These are phyloP conservation scores for Tilletia setariae DNA, from an alignment of 1,284 basidiomycete genomes.

Conservation along the genomic window DNA sequence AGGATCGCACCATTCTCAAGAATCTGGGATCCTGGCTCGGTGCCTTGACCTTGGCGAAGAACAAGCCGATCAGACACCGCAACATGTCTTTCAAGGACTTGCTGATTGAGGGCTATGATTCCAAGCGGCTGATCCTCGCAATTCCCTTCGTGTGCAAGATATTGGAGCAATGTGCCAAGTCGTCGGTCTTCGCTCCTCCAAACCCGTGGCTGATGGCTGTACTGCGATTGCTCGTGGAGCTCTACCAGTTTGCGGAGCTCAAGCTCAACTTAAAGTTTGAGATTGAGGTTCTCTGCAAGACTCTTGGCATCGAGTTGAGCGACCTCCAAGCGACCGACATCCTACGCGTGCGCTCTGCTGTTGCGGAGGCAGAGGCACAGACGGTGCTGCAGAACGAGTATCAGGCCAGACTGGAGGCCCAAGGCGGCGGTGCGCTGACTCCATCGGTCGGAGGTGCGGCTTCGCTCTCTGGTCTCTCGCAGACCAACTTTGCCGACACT, in stretches of 20 bases:
- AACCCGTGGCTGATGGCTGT: slow-evolving; percentile 99
- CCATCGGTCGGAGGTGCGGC: slow-evolving; percentile 31
- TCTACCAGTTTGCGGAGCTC: slow-evolving; percentile 94
- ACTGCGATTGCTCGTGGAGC: slow-evolving; percentile 82
- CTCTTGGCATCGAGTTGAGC: slow-evolving; percentile 81
- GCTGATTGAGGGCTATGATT: slow-evolving; percentile 90
- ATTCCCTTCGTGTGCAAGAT: slow-evolving; percentile 99
- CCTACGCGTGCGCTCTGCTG: slow-evolving; percentile 61
- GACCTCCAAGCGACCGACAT: slow-evolving; percentile 79
- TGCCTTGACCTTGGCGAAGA: slow-evolving; percentile 82
- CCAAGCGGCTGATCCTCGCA: slow-evolving; percentile 82
- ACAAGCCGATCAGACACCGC: slow-evolving; percentile 87
- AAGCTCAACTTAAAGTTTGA: slow-evolving; percentile 98
- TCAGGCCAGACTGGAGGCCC: slow-evolving; percentile 29
- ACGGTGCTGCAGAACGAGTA: slow-evolving; percentile 18
- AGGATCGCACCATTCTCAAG: slow-evolving; percentile 81
- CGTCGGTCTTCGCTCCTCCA: slow-evolving; percentile 87
- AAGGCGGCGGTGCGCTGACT: slow-evolving; percentile 26
- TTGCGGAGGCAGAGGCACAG: slow-evolving; percentile 23
- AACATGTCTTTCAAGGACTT: slow-evolving; percentile 95
- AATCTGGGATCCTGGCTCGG: slow-evolving; percentile 96
- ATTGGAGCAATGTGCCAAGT: slow-evolving; percentile 82
- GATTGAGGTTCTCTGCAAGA: slow-evolving; percentile 95
- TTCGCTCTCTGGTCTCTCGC: slow-evolving; percentile 32
- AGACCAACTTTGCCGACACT: slow-evolving; percentile 54